These are phyloP conservation scores for Acanthamoeba culbertsoni DNA, from an alignment of 208 protist genomes.

Conservation along the genomic window DNA sequence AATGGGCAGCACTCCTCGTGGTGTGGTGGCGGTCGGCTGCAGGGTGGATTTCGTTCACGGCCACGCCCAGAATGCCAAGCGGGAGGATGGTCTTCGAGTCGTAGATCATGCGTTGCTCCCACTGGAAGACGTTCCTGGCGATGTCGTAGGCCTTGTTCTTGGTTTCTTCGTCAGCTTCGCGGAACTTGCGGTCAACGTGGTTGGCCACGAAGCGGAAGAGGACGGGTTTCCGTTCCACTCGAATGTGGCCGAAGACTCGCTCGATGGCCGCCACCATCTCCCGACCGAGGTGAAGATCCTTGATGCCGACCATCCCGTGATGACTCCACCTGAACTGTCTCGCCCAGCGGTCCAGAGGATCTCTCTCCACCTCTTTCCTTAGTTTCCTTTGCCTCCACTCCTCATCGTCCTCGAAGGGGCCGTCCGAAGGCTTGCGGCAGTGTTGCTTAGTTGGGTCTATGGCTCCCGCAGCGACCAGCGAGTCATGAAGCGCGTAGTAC, in stretches of 20 bases:
- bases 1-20: not conserved
- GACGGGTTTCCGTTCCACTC: not conserved
- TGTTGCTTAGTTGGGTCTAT: not conserved
- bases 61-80: not conserved
- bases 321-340: not conserved
- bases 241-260: not conserved
- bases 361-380: not conserved
- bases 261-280: slow-evolving; percentile 32
- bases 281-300: not conserved
- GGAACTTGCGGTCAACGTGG: not conserved
- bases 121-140: not conserved
- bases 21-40: not conserved
- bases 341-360: not conserved
- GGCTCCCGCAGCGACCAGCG: not conserved
- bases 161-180: not conserved
- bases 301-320: slow-evolving; percentile 6
- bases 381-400: not conserved
- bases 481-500: slow-evolving; percentile 24
- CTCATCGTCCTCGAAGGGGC: not conserved
- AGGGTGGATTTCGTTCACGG: not conserved
- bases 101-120: not conserved
- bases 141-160: not conserved
- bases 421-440: not conserved
- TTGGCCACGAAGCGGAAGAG: slow-evolving; percentile 40
- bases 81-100: not conserved